A percentile compares a stretch with the other conserved stretches of the same genome.
phyloP scores from a whole-genome alignment of 768 basidiomycete genomes.

The Heimioporus sp. region DNA sequence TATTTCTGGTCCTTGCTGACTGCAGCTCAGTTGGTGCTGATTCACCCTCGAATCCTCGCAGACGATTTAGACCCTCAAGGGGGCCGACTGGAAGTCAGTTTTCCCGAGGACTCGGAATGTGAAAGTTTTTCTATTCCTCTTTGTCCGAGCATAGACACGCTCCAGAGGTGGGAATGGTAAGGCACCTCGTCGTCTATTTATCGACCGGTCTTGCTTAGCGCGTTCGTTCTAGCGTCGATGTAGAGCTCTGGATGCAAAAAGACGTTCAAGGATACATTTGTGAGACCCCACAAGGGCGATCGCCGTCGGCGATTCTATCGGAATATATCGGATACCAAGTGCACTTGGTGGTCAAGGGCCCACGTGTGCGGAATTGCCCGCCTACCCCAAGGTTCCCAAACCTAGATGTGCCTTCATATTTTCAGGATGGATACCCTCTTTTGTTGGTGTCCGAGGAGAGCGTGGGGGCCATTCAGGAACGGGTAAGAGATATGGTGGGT shows the following conservation, averaged over 20 bases:
- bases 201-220: conserved; percentile 1
- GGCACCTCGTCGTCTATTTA: conserved; percentile 14
- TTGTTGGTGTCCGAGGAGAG: conserved; percentile 69
- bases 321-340: conserved; percentile 60
- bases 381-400: conserved; percentile 56
- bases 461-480: conserved; percentile 48
- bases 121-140: conserved; percentile 60
- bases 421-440: conserved; percentile 73
- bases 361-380: conserved; percentile 45
- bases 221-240: conserved; percentile 43
- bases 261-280: conserved; percentile 69
- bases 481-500: conserved; percentile 46
- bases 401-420: conserved; percentile 54
- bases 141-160: conserved; percentile 45
- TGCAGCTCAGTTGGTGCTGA: conserved; percentile 57
- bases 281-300: conserved; percentile 38
- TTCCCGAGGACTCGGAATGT: conserved; percentile 59
- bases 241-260: conserved; percentile 47
- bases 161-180: conserved; percentile 58
- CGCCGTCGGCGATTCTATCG: conserved; percentile 57
- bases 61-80: conserved; percentile 45
- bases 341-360: conserved; percentile 67
- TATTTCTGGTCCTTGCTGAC: background rate
- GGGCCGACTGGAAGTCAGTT: conserved; percentile 51
- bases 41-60: conserved; percentile 51